Conservation (phyloP, 352 stramenopile genomes). For the Labyrinthula sp. region DNA sequence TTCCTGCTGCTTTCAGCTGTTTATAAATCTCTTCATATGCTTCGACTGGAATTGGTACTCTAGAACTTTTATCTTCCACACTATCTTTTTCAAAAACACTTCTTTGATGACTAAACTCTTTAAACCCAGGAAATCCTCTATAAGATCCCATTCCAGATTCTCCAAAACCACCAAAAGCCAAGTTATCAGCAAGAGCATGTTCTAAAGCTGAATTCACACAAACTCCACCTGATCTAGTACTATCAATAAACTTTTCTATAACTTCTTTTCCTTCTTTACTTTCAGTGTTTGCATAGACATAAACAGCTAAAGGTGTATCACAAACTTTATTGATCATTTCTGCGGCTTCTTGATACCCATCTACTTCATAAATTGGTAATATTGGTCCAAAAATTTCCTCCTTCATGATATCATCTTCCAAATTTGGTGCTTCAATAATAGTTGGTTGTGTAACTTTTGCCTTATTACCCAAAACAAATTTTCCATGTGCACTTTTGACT, state of each 20-base stretch:
- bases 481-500: conserved; percentile 43
- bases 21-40: too few species aligned
- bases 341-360: conserved; percentile 39
- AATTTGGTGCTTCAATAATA: neutral
- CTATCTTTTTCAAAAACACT: neutral
- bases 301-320: conserved; percentile 28
- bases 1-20: too few species aligned
- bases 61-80: too few species aligned
- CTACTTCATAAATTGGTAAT: conserved; percentile 53
- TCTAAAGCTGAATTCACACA: neutral
- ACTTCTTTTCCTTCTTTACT: conserved; percentile 36
- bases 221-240: neutral
- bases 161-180: conserved; percentile 49
- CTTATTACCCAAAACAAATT: conserved; percentile 49
- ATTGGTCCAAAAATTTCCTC: conserved; percentile 86
- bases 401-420: conserved; percentile 39
- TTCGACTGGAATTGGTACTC: too few species aligned
- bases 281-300: conserved; percentile 44
- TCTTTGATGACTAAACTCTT: conserved; percentile 26
- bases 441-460: conserved; percentile 49
- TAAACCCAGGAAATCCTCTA: conserved; percentile 40
- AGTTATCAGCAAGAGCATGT: conserved; percentile 8
- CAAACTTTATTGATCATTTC: conserved; percentile 34
- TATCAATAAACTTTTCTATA: conserved; percentile 29
- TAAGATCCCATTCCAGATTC: conserved; percentile 51